Conservation (phyloP, 805 yeast genomes). For the Starmerella riodocensis region DNA sequence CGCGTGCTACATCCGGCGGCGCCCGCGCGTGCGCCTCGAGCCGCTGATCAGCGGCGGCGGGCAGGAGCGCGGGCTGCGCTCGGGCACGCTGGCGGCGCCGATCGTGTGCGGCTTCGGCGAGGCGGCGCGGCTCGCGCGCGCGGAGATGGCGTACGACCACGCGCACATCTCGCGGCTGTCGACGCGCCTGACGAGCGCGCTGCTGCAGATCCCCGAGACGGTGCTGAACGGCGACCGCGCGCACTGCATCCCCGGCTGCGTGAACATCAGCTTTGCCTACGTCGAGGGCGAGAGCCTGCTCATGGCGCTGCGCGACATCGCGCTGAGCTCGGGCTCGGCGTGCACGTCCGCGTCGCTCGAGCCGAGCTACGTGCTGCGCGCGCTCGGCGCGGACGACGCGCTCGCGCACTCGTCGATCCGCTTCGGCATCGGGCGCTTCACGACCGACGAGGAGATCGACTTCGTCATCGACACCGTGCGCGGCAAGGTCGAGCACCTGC, state of each 20-base stretch:
- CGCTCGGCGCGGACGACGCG: slow-evolving; percentile 95
- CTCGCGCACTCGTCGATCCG: slow-evolving; percentile 96
- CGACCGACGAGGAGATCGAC: slow-evolving; percentile 91
- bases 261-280: slow-evolving; percentile 90
- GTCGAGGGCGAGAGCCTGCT: slow-evolving; percentile 94
- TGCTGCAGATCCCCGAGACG: slow-evolving; percentile 75
- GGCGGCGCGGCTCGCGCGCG: slow-evolving; percentile 72
- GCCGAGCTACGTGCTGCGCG: slow-evolving; percentile 92
- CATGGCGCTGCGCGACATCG: slow-evolving; percentile 96
- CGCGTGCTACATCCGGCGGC: slow-evolving; percentile 86
- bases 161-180: slow-evolving; percentile 61
- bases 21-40: slow-evolving; percentile 94
- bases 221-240: slow-evolving; percentile 73
- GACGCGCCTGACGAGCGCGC: slow-evolving; percentile 53
- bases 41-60: slow-evolving; percentile 97
- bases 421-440: slow-evolving; percentile 93
- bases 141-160: slow-evolving; percentile 63
- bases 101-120: slow-evolving; percentile 92
- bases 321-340: slow-evolving; percentile 91
- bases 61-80: slow-evolving; percentile 94
- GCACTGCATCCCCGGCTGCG: slow-evolving; percentile 82
- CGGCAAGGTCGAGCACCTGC: slow-evolving; percentile 78
- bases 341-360: slow-evolving; percentile 97
- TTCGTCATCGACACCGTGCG: slow-evolving; percentile 80
- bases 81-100: slow-evolving; percentile 97